Percentiles rank a stretch among this genome's conserved stretches.
Conservation (phyloP, 176 grass and related monocot species). For the Oryza rufipogon region DNA sequence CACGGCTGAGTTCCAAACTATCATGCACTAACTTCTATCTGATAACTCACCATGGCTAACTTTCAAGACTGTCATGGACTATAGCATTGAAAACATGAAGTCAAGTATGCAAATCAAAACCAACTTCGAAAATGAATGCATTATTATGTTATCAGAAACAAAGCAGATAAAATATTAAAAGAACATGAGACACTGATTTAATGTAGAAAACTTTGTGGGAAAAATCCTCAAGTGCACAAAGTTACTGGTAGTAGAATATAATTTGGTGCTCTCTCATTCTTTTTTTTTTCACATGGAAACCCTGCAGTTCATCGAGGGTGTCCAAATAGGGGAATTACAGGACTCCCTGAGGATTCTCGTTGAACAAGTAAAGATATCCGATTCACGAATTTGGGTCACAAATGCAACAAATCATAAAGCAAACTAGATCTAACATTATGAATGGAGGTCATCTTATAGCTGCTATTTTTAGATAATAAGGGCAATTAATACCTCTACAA, state of each 20-base stretch:
- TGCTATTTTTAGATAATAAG: conserved; percentile 12
- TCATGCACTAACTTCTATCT: background rate
- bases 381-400: background rate
- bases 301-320: background rate
- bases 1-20: background rate
- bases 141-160: background rate
- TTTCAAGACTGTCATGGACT: conserved; percentile 14
- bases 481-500: conserved; percentile 74
- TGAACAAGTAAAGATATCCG: background rate
- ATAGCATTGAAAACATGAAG: background rate
- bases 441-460: background rate
- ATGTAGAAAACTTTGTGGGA: background rate
- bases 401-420: conserved; percentile 14
- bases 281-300: background rate
- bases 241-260: background rate
- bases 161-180: background rate
- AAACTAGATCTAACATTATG: conserved; percentile 24
- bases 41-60: background rate
- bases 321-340: background rate
- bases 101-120: conserved; percentile 20
- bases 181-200: background rate
- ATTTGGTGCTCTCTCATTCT: background rate
- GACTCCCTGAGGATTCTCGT: background rate
- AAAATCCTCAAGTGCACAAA: background rate
- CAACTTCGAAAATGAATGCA: background rate